Conservation (phyloP, 1,139 yeast genomes). For the Diutina neorugosa region DNA sequence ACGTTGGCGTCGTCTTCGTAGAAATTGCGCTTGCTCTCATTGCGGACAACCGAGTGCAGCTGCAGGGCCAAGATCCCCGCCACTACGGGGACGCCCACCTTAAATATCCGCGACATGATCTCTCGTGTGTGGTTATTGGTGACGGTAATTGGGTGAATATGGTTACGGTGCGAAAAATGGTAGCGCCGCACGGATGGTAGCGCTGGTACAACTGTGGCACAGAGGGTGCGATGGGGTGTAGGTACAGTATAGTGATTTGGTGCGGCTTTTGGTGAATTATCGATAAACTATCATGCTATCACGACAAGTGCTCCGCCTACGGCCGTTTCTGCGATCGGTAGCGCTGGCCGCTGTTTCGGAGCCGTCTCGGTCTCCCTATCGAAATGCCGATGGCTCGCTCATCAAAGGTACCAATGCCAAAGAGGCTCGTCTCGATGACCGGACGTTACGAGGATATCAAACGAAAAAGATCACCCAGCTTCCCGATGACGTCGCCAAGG, state of each 20-base stretch:
- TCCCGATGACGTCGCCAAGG: conserved; percentile 40
- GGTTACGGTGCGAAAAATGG: background rate
- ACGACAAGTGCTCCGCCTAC: background rate
- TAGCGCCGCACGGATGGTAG: no score
- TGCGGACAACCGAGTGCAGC: background rate
- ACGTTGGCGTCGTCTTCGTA: conserved; percentile 47
- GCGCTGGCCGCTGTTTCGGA: background rate
- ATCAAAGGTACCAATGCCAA: conserved; percentile 33
- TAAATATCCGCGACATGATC: background rate
- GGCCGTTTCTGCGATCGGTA: background rate
- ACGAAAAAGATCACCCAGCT: conserved; percentile 33
- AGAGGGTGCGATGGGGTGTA: no score
- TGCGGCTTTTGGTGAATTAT: background rate
- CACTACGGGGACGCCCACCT: background rate
- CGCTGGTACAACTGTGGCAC: no score
- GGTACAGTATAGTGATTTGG: background rate
- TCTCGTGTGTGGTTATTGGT: background rate
- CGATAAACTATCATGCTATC: background rate
- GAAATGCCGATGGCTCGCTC: conserved; percentile 27
- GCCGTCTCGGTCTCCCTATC: conserved; percentile 13
- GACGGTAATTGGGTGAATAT: background rate
- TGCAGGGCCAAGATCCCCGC: background rate
- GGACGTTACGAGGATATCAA: conserved; percentile 35
- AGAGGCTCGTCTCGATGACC: conserved; percentile 42
- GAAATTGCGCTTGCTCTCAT: conserved; percentile 30